Conservation (phyloP, 805 yeast genomes). For the Kluyveromyces dobzhanskii region DNA sequence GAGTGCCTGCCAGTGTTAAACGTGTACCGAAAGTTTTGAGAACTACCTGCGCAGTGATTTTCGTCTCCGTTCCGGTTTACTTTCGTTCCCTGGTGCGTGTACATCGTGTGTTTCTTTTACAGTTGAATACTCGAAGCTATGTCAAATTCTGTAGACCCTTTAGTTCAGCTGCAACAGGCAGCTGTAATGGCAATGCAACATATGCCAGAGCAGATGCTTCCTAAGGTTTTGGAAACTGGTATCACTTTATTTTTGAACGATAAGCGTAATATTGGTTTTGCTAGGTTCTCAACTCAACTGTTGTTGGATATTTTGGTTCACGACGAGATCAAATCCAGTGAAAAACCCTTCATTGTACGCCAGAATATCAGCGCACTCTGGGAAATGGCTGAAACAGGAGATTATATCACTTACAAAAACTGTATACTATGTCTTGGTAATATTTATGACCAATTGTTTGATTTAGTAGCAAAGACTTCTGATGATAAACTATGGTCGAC, state of each 20-base stretch:
- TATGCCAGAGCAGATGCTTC: constrained; percentile 23
- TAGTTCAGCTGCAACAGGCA: constrained; percentile 25
- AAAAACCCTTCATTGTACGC: constrained; percentile 26
- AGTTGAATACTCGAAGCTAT: background rate
- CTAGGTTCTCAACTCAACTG: constrained; percentile 16
- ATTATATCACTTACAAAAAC: constrained; percentile 29
- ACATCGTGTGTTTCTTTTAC: too few species aligned
- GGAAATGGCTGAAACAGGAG: constrained; percentile 21
- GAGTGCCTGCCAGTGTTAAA: too few species aligned
- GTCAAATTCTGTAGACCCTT: constrained; percentile 9
- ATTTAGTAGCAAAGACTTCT: constrained; percentile 35
- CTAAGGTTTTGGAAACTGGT: constrained; percentile 28
- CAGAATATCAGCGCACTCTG: constrained; percentile 21
- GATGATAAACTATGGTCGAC: constrained; percentile 44
- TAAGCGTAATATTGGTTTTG: constrained; percentile 9
- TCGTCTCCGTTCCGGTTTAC: too few species aligned
- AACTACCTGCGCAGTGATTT: too few species aligned
- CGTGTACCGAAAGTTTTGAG: too few species aligned
- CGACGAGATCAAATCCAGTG: constrained; percentile 15
- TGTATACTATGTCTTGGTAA: constrained; percentile 34
- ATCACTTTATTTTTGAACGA: constrained; percentile 14
- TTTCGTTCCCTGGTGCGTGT: too few species aligned
- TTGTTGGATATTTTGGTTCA: constrained; percentile 21
- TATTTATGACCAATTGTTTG: constrained; percentile 40
- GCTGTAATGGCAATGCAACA: constrained; percentile 24